Base-by-base conservation (phyloP, 805 yeast species). In the Pichia cephalocereana region DNA sequence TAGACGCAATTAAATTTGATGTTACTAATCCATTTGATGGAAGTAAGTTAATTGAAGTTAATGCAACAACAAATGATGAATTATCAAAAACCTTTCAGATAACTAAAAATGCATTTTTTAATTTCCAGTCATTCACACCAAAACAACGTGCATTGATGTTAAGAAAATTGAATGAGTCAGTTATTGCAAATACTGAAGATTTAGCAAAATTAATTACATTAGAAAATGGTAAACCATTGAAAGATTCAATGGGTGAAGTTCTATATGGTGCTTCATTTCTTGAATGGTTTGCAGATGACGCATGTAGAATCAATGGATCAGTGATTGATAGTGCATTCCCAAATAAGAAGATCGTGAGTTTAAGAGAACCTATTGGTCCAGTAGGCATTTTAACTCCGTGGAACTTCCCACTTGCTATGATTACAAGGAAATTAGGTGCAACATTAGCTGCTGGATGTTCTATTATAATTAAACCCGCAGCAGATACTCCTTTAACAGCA, bases 201-300 rank as follows among this genome's bases (percentile, higher is more conserved):
- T 71, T 85, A 54, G 90, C 89, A 27, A 71, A 65, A 47, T 59
- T 86, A 43, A 74, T 83, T 45, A 77, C 86, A 8, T 65, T 79
- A 52, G 95, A 86, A 59, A 85, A 85, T 60, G 95, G 95, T 28
- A 86, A 86, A 64, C 80, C 90, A 1, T 64, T 73, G 14, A 74
- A 77, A 1, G 93, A 86, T 59, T 82, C 90, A 14, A 61, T 69
- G 40, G 90, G 89, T 3, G 95, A 86, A 60, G 74, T 85, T 19
- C 59, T 58, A 39, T 80, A 81, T 55, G 81, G 86, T 9, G 86
- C 88, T 1, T 75, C 84, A 11, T 89, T 83, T 63, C 80, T 86
- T 61, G 87, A 86, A 61, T 90, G 96, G 96, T 89, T 79, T 62
- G 74, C 91, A 30, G 90, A 83, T 59, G 86, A 80, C 55, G 90